Evolutionary conservation across 2,329 filamentous ascomycete species (phyloP).

Genomic region (Cadophora sp.): DNA sequence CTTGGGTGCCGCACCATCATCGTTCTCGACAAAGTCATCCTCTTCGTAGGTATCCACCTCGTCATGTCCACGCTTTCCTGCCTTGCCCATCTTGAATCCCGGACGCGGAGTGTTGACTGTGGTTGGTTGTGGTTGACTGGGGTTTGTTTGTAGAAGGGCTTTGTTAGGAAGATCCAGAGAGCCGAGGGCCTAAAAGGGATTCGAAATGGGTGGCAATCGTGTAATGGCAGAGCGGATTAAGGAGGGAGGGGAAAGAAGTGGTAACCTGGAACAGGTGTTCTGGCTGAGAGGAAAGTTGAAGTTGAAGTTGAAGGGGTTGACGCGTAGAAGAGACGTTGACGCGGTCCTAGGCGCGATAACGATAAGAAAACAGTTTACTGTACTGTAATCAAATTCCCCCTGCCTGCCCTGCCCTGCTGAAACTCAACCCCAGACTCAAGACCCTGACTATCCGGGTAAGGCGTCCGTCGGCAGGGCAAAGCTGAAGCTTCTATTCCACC

Average conservation of each 20-base stretch:
- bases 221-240: background rate
- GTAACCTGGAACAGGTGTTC: too few relatives aligned
- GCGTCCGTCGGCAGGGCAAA: background rate
- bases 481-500: background rate
- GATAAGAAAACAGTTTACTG: background rate
- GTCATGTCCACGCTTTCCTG: slow-evolving; percentile 36
- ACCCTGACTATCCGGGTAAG: background rate
- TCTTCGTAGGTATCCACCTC: slow-evolving; percentile 45
- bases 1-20: slow-evolving; percentile 45
- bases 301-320: slow-evolving; percentile 12
- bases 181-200: too few relatives aligned
- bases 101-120: background rate
- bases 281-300: background rate
- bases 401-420: background rate
- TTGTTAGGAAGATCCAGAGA: too few relatives aligned
- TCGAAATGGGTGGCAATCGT: too few relatives aligned
- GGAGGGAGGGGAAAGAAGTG: too few relatives aligned
- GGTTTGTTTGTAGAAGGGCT: background rate
- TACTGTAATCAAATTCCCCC: too few relatives aligned
- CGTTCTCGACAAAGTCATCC: slow-evolving; percentile 45
- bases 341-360: background rate
- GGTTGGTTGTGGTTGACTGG: background rate
- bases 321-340: slow-evolving; percentile 12
- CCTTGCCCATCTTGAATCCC: slow-evolving; percentile 35
- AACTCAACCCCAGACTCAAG: background rate